Evolutionary conservation across 306 rosid genomes (phyloP).

Genomic region (Cotoneaster glaucophyllus): DNA sequence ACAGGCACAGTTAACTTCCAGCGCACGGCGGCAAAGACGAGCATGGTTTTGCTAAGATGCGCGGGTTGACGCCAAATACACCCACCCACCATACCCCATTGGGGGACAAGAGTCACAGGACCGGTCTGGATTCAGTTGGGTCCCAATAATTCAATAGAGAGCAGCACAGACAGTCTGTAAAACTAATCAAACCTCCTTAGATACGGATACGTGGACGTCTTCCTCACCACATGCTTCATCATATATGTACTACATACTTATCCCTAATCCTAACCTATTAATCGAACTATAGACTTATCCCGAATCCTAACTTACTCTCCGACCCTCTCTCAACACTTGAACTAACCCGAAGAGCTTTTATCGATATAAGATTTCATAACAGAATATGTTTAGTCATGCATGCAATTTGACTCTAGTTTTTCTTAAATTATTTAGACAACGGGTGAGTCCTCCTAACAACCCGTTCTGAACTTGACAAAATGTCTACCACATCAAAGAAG

Average conservation of each 20-base stretch:
- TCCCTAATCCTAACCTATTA: too few species aligned
- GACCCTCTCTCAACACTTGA: neutral
- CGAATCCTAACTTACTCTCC: neutral
- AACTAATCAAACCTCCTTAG: neutral
- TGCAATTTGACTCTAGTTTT: neutral
- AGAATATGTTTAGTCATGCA: neutral
- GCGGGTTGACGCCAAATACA: neutral
- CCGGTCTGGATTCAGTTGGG: neutral
- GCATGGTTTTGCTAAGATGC: neutral
- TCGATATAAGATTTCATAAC: too few species aligned
- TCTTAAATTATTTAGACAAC: too few species aligned
- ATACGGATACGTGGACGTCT: neutral
- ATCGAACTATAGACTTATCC: neutral
- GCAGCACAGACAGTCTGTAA: neutral
- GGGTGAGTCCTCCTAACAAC: too few species aligned
- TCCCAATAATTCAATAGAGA: neutral
- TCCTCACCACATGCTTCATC: neutral
- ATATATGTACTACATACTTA: neutral
- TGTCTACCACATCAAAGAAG: neutral
- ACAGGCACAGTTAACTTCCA: neutral
- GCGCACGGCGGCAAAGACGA: neutral
- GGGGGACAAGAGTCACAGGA: neutral
- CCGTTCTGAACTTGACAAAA: neutral
- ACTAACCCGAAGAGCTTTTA: neutral
- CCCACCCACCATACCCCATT: neutral